Evolutionary conservation across 768 basidiomycete species (phyloP).

Genomic region (Kwoniella europaea): DNA sequence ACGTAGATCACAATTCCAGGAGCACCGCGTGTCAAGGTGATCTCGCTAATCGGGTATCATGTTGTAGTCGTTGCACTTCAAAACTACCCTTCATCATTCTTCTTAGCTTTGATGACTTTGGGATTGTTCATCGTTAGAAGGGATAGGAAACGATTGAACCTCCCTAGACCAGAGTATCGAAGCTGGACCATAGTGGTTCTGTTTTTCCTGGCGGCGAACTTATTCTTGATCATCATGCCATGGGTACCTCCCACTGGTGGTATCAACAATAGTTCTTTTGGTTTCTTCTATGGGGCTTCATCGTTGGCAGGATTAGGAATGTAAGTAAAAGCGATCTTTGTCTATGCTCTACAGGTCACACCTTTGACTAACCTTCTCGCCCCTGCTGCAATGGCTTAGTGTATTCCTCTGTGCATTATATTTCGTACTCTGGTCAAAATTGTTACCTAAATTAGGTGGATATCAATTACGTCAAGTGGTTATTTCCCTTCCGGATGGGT

Average conservation of each 20-base stretch:
- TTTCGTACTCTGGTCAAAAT: constrained; percentile 61
- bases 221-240: constrained; percentile 58
- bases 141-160: constrained; percentile 47
- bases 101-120: constrained; percentile 49
- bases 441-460: constrained; percentile 61
- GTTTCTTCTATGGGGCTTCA: constrained; percentile 37
- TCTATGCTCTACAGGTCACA: background rate
- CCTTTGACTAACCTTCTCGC: background rate
- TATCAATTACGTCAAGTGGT: constrained; percentile 62
- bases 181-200: constrained; percentile 38
- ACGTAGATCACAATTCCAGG: background rate
- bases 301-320: constrained; percentile 36
- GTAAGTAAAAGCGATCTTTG: constrained; percentile 12
- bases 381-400: constrained; percentile 1
- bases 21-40: too few species aligned
- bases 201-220: constrained; percentile 43
- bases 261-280: constrained; percentile 54
- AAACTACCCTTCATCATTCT: constrained; percentile 45
- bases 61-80: constrained; percentile 31
- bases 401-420: constrained; percentile 47
- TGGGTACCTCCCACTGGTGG: constrained; percentile 53
- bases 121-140: constrained; percentile 57
- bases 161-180: constrained; percentile 41
- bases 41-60: too few species aligned
- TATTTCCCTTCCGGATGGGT: constrained; percentile 33